Conservation (phyloP, 768 basidiomycete genomes). For the Suillus tomentosus region DNA sequence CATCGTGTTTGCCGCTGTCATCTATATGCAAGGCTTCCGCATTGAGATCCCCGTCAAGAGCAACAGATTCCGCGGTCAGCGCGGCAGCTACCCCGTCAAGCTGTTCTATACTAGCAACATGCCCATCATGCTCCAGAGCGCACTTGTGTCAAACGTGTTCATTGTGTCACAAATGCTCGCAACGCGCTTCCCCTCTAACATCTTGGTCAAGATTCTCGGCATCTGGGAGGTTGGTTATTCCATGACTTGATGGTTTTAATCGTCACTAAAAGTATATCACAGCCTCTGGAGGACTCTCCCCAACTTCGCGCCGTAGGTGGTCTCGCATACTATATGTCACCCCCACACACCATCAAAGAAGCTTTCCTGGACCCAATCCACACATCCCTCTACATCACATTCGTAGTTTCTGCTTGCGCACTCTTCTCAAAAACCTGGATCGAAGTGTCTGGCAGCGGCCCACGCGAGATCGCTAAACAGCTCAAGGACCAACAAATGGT, state of each 20-base stretch:
- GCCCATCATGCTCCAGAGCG: constrained; percentile 99
- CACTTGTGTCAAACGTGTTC: constrained; percentile 92
- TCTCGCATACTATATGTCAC: constrained; percentile 97
- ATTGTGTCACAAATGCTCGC: constrained; percentile 96
- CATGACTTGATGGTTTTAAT: neutral
- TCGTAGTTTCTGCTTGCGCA: constrained; percentile 93
- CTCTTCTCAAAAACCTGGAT: constrained; percentile 99
- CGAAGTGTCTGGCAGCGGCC: constrained; percentile 95
- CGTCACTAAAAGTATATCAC: constrained; percentile 12
- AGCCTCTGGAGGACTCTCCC: constrained; percentile 93
- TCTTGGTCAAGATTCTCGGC: constrained; percentile 88
- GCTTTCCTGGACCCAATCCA: constrained; percentile 93
- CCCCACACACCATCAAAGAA: constrained; percentile 90
- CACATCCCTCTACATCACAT: constrained; percentile 85
- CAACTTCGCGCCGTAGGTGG: constrained; percentile 91
- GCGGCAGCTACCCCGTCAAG: constrained; percentile 95
- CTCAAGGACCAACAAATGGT: constrained; percentile 99
- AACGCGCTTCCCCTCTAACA: constrained; percentile 85
- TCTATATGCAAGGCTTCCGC: constrained; percentile 98
- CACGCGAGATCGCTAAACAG: constrained; percentile 95
- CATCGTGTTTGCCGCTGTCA: constrained; percentile 90
- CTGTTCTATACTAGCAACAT: constrained; percentile 99
- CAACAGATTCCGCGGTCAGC: constrained; percentile 94
- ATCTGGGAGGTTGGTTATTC: constrained; percentile 87
- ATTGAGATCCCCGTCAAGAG: constrained; percentile 98